Evolutionary conservation across 1,139 yeast genomes (phyloP), one percentile per base, ranked within the genome.

Genomic region (Diutina ranongensis): DNA sequence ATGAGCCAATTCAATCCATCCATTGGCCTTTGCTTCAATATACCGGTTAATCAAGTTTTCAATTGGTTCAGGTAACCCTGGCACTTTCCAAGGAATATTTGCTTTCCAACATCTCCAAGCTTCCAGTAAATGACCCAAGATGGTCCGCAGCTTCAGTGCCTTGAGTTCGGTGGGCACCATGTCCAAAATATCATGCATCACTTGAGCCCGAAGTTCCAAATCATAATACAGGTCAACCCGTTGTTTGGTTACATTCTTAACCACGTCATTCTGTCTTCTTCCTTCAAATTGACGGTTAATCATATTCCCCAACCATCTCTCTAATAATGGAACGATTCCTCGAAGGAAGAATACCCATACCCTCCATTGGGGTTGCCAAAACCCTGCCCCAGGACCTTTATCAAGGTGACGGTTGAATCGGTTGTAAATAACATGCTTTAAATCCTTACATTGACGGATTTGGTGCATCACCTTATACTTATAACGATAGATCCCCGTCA

Each of bases 101-200:
- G 98, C 98, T 61, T 94, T 94, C 98, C 98, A 94, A 60, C 98
- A 92, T 59, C 98, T 71, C 99, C 99, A 94, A 0, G 98, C 98
- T 60, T 94, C 98, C 58, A 95, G 84, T 47, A 94, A 68, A 62
- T 94, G 99, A 56, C 92, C 97, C 45, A 94, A 65, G 47, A 94
- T 84, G 0, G 95, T 82, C 56, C 85, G 83, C 1, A 96, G 80
- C 58, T 88, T 89, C 54, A 77, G 84, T 56, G 87, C 94, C 55
- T 86, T 84, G 51, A 94, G 74, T 1, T 95, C 96, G 52, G 87
- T 96, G 0, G 98, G 98, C 46, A 94, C 88, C 95, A 88, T 88
- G 57, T 92, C 99, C 49, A 92, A 67, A 44, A 94, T 89, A 59
- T 94, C 98, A 57, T 88, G 92, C 83, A 94, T 79, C 0, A 92